These are phyloP conservation scores for Dichotomocladium elegans DNA, from an alignment of 371 early-diverging fungal species.

Conservation along the genomic window DNA sequence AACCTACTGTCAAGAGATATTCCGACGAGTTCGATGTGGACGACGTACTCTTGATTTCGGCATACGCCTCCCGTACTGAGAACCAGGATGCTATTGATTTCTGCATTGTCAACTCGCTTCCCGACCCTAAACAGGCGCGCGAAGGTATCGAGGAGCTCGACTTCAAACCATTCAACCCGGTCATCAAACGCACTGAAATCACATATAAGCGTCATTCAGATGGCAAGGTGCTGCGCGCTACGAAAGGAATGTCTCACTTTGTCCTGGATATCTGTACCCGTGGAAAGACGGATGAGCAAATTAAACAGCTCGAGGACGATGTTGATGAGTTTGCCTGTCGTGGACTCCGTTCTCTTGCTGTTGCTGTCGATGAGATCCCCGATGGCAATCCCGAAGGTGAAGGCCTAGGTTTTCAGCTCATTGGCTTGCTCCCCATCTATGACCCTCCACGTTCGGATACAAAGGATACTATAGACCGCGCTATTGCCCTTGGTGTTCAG, in stretches of 20 bases:
- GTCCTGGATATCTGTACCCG: slow-evolving; percentile 69
- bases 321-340: slow-evolving; percentile 75
- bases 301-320: slow-evolving; percentile 58
- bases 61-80: slow-evolving; percentile 70
- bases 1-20: slow-evolving; percentile 61
- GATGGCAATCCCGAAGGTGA: slow-evolving; percentile 42
- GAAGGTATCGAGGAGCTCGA: slow-evolving; percentile 65
- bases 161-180: slow-evolving; percentile 90
- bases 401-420: slow-evolving; percentile 50
- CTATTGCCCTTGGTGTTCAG: slow-evolving; percentile 82
- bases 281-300: slow-evolving; percentile 61
- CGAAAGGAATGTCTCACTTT: slow-evolving; percentile 77
- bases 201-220: slow-evolving; percentile 63
- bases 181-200: slow-evolving; percentile 84
- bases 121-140: slow-evolving; percentile 58
- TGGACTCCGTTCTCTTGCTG: slow-evolving; percentile 85
- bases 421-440: slow-evolving; percentile 77
- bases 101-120: slow-evolving; percentile 67
- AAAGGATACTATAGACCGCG: slow-evolving; percentile 82
- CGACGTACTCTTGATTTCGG: slow-evolving; percentile 58
- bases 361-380: slow-evolving; percentile 68
- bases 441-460: slow-evolving; percentile 89
- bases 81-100: slow-evolving; percentile 80
- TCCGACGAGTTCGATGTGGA: slow-evolving; percentile 51
- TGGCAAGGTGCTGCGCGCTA: slow-evolving; percentile 61